Base-by-base conservation (phyloP, 1,139 yeast genomes). In the Pichia sp. region DNA sequence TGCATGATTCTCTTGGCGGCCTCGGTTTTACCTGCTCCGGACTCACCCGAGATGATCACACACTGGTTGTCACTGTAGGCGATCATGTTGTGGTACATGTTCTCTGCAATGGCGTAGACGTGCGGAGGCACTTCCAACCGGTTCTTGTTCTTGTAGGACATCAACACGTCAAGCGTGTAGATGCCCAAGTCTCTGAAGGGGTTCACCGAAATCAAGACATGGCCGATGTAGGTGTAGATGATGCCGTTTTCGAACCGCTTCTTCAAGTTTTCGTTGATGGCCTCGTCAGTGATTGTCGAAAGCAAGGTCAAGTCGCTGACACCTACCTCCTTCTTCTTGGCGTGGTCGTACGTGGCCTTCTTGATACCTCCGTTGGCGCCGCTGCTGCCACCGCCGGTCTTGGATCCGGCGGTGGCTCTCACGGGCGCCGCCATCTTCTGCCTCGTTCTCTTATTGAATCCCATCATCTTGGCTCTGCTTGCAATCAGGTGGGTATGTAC, bases 1-100 rank as follows among this genome's bases (percentile, higher is more conserved):
- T 95, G 98, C 99, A 95, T 95, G 72, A 93, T 93, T 67, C 95
- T 85, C 74, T 93, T 93, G 44, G 99, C 99, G 20, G 99, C 98
- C 72, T 93, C 99, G 6, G 99, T 93, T 71, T 93, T 93, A 52
- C 99, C 99, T 2, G 99, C 99, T 59, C 99, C 99, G 1, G 97
- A 90, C 71, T 95, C 99, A 53, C 99, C 99, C 6, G 97, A 90
- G 63, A 95, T 95, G 65, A 95, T 95, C 45, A 95, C 99, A 79
- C 99, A 93, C 71, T 95, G 99, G 69, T 85, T 91, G 66, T 95
- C 99, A 55, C 88, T 84, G 72, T 95, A 95, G 0, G 96, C 87
- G 72, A 92, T 92, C 84, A 95, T 81, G 70, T 92, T 89, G 73
- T 95, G 93, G 72, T 87, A 93, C 96, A 95, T 92, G 42, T 95